Evolutionary conservation across 495 filamentous ascomycete species (phyloP).

Genomic region (Aspergillus bertholletiae): DNA sequence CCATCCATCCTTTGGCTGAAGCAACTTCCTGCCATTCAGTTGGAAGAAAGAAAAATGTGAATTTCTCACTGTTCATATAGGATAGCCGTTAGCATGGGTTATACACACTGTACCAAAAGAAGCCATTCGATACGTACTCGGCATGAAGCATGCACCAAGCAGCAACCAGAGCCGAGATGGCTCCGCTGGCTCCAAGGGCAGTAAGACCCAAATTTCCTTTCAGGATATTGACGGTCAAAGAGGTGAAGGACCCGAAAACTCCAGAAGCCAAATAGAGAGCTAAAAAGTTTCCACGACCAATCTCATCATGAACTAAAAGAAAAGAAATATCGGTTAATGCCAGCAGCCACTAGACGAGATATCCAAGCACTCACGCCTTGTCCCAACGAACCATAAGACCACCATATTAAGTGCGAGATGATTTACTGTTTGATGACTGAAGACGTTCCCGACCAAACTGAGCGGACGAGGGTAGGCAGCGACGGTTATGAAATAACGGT

Average conservation of each 20-base stretch:
- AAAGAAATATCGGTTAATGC: not conserved
- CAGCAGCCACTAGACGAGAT: not conserved
- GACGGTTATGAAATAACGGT: conserved; percentile 71
- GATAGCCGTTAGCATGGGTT: conserved; percentile 4
- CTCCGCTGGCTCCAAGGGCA: conserved; percentile 72
- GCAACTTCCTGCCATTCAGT: conserved; percentile 29
- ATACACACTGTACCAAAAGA: not conserved
- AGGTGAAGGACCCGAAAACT: conserved; percentile 59
- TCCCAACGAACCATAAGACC: conserved; percentile 56
- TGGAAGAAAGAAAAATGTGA: conserved; percentile 42
- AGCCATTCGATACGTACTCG: conserved; percentile 27
- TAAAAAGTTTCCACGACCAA: conserved; percentile 82
- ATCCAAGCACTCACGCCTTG: conserved; percentile 40
- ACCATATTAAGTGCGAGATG: conserved; percentile 75
- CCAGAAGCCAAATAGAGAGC: conserved; percentile 71
- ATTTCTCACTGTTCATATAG: conserved; percentile 30
- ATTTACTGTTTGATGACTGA: conserved; percentile 68
- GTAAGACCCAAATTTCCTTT: conserved; percentile 42
- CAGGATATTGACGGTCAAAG: conserved; percentile 58
- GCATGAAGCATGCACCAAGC: conserved; percentile 66
- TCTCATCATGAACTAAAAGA: conserved; percentile 69
- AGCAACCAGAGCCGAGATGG: conserved; percentile 62
- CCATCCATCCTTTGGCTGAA: conserved; percentile 33
- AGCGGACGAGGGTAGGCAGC: conserved; percentile 64
- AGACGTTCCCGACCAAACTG: conserved; percentile 64